Conservation (phyloP, 2,329 filamentous ascomycete genomes). For the Botryosphaeria agaves region DNA sequence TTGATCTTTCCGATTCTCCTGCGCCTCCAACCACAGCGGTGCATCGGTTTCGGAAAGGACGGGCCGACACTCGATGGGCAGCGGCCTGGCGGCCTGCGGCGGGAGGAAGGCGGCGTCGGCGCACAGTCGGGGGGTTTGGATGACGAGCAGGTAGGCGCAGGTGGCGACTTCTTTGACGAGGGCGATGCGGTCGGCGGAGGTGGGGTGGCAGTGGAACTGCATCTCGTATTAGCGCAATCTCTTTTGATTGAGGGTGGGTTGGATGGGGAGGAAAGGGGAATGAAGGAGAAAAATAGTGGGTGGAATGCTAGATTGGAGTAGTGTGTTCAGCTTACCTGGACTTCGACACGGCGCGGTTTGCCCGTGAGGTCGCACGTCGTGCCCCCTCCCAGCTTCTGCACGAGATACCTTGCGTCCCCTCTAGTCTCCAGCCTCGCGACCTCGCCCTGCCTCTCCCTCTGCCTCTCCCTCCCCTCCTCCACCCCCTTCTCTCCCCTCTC, state of each 20-base stretch:
- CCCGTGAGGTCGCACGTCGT: conserved; percentile 78
- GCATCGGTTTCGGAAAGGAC: conserved; percentile 35
- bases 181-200: conserved; percentile 58
- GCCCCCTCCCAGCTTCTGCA: conserved; percentile 63
- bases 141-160: conserved; percentile 83
- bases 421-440: conserved; percentile 58
- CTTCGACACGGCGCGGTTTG: conserved; percentile 64
- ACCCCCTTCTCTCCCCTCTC: conserved; percentile 6
- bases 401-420: conserved; percentile 70
- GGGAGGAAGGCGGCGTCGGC: conserved; percentile 75
- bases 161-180: conserved; percentile 90
- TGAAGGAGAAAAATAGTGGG: too few species aligned
- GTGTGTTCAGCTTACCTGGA: conserved; percentile 36
- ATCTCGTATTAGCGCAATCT: too few species aligned
- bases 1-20: background rate
- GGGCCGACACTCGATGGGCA: conserved; percentile 59
- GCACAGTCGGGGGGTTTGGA: conserved; percentile 78
- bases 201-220: conserved; percentile 60
- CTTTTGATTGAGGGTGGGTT: too few species aligned
- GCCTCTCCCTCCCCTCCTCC: conserved; percentile 8
- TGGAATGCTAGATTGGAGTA: too few species aligned
- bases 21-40: conserved; percentile 3
- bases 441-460: conserved; percentile 10
- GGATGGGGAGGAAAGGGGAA: too few species aligned
- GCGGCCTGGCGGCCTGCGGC: conserved; percentile 57